Evolutionary conservation across 768 basidiomycete species (phyloP), one percentile per base, ranked within the genome.

Genomic region (Gautieria morchelliformis): DNA sequence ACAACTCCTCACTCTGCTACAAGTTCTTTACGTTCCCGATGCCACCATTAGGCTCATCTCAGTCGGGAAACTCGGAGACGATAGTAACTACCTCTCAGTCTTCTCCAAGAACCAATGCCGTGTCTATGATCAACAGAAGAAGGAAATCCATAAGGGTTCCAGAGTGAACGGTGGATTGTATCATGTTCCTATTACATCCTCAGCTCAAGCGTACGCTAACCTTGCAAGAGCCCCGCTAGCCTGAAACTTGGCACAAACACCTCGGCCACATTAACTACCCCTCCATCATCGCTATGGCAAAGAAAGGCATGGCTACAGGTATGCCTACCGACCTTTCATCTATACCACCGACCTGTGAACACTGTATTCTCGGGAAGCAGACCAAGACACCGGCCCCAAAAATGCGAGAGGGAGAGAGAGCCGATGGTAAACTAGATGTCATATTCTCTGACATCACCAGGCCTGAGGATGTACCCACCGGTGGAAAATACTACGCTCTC

Each of bases 331-430:
- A 62, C 52, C 58, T 66, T n/a, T 59, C 64, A 35, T 27, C 56
- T 30, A 30, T 59, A 10, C 67, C 68, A 1, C 59, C 64, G 1
- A 67, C 64, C 57, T 74, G 72, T 65, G 64, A 68, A 42, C 59
- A 61, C 24, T 75, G 74, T 52, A 64, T 74, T 35, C 65, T 68
- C 42, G 71, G 74, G 6, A 75, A 75, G 61, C 72, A 75, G 71
- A 68, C 64, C 0, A 60, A 60, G 10, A 62, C 61, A 1, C 62
- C 67, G 11, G 67, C 74, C 15, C 71, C 72, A 0, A 69, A 68
- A 52, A 53, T 55, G 22, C 44, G 27, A 3, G 27, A 33, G 15
- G 61, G 65, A 27, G 27, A 5, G 5, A 27, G 27, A 27, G 27
- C 5, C 27, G 5, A 27, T 2, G 27, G 27, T 5, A 27, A 3